Evolutionary conservation across 2,329 filamentous ascomycete genomes (phyloP).

Genomic region (Trichoderma sp.): DNA sequence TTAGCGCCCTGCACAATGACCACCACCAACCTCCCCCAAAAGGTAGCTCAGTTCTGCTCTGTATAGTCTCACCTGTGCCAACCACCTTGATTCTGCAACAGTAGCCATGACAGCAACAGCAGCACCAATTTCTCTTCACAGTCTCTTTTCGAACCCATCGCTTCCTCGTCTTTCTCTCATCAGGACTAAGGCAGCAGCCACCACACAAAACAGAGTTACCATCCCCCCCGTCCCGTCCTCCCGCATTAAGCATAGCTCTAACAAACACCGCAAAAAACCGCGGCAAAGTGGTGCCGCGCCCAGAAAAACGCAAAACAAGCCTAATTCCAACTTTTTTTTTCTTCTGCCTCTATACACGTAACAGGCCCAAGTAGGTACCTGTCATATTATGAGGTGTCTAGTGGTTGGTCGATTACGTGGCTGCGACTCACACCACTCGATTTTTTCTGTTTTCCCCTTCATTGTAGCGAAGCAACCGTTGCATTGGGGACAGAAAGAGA

Average conservation of each 20-base stretch:
- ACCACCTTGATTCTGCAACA: not conserved
- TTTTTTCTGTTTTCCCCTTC: not conserved
- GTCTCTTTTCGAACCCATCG: no score
- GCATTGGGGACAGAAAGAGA: not conserved
- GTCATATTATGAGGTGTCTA: not conserved
- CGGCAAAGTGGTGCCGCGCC: not conserved
- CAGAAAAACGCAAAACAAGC: not conserved
- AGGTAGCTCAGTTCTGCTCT: not conserved
- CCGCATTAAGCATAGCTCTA: conserved; percentile 4
- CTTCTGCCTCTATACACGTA: not conserved
- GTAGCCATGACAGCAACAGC: not conserved
- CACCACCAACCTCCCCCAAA: not conserved
- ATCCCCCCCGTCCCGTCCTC: not conserved
- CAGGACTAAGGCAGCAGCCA: not conserved
- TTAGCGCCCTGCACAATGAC: conserved; percentile 23
- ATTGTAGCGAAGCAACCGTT: not conserved
- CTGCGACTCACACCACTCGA: not conserved
- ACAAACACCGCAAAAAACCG: not conserved
- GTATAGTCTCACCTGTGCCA: not conserved
- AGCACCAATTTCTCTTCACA: not conserved
- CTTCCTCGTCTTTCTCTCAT: not conserved
- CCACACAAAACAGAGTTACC: not conserved
- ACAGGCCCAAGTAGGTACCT: not conserved
- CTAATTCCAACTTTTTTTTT: not conserved
- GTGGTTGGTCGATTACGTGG: not conserved